These are phyloP conservation scores for Isabelozyma rhagii DNA, from an alignment of 805 yeast species.

Conservation along the genomic window DNA sequence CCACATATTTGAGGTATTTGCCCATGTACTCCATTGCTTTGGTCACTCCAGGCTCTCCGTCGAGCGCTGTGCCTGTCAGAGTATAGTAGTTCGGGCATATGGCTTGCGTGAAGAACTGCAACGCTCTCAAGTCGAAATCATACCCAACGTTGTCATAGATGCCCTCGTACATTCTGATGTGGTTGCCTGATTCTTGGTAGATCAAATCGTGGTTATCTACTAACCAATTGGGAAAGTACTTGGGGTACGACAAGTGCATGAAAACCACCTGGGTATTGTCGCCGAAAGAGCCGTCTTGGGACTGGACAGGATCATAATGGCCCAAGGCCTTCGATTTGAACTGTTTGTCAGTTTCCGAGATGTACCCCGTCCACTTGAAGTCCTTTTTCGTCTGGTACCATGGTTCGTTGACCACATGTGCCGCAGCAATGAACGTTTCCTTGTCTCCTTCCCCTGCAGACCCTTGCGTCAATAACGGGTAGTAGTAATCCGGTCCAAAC, in stretches of 20 bases:
- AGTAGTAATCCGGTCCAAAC: slow-evolving; percentile 62
- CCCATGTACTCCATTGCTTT: slow-evolving; percentile 31
- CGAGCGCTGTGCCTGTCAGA: slow-evolving; percentile 22
- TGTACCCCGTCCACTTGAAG: slow-evolving; percentile 34
- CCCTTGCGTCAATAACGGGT: slow-evolving; percentile 68
- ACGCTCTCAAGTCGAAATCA: slow-evolving; percentile 40
- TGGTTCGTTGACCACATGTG: slow-evolving; percentile 45
- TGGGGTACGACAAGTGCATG: slow-evolving; percentile 63
- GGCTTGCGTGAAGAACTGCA: slow-evolving; percentile 37
- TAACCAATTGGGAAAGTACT: slow-evolving; percentile 30
- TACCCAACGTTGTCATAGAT: slow-evolving; percentile 36
- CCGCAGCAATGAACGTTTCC: slow-evolving; percentile 72
- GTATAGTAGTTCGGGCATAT: slow-evolving; percentile 31
- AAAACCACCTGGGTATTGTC: slow-evolving; percentile 29
- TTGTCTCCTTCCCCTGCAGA: slow-evolving; percentile 80
- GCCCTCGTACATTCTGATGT: slow-evolving; percentile 38
- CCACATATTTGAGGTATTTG: slow-evolving; percentile 24
- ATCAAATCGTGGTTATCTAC: slow-evolving; percentile 34
- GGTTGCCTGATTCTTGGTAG: slow-evolving; percentile 27
- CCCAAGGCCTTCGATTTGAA: slow-evolving; percentile 37
- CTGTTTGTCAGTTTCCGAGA: slow-evolving; percentile 16
- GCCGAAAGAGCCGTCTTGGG: slow-evolving; percentile 10
- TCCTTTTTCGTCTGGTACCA: slow-evolving; percentile 54
- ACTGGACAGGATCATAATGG: slow-evolving; percentile 39
- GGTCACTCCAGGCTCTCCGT: slow-evolving; percentile 14